These are phyloP conservation scores for Hygrophila difformis DNA, from an alignment of 257 asterid genomes.

Conservation along the genomic window DNA sequence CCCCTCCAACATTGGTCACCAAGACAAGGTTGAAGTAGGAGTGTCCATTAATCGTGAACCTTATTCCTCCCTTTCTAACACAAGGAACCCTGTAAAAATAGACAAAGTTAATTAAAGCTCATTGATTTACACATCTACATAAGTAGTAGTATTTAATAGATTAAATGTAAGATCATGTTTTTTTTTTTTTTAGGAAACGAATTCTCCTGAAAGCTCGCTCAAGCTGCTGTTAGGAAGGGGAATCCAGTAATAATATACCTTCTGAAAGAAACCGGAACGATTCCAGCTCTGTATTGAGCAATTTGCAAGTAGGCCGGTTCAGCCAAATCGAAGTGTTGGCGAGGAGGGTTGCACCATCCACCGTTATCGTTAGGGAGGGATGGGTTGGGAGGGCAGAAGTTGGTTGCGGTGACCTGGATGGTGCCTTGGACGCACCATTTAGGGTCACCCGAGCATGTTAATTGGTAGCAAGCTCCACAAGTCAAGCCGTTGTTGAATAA, in stretches of 20 bases:
- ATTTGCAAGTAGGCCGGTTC: conserved; percentile 81
- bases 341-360: conserved; percentile 98
- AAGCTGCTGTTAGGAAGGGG: no score
- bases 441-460: conserved; percentile 45
- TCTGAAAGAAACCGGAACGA: conserved; percentile 67
- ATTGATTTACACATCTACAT: no score
- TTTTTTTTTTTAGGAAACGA: no score
- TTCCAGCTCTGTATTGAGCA: conserved; percentile 74
- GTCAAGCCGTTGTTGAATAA: conserved; percentile 79
- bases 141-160: no score
- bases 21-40: conserved; percentile 79
- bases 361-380: conserved; percentile 63
- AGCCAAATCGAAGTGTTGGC: conserved; percentile 81
- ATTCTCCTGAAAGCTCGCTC: no score
- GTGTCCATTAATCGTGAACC: conserved; percentile 85
- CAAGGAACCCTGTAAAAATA: not conserved
- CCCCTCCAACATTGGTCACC: conserved; percentile 80
- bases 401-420: conserved; percentile 78
- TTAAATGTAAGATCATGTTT: no score
- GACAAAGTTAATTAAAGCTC: no score
- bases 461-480: conserved; percentile 76
- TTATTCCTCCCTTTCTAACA: conserved; percentile 56
- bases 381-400: conserved; percentile 92
- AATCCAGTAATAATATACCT: no score
- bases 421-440: conserved; percentile 57